Percentiles rank a stretch among this genome's conserved stretches.
These are phyloP conservation scores for Westerdykella ornata DNA, from an alignment of 2,329 filamentous ascomycete species.

Conservation along the genomic window DNA sequence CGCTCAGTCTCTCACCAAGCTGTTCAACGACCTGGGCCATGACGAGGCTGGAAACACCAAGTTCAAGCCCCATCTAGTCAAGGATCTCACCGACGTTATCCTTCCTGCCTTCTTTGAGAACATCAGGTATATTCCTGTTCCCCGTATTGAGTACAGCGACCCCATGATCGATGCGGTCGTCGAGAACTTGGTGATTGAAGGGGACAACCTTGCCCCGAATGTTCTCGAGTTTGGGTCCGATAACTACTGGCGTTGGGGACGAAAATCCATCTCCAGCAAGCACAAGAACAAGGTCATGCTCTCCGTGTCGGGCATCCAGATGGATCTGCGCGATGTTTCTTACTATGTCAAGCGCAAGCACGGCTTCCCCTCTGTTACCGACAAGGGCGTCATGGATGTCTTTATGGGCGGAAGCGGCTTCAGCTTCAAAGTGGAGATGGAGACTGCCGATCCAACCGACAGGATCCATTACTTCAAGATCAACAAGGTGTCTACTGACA, in stretches of 20 bases:
- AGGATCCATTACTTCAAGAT: conserved; percentile 87
- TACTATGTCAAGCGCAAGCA: conserved; percentile 95
- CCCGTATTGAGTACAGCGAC: conserved; percentile 88
- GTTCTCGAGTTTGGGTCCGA: conserved; percentile 80
- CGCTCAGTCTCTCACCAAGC: conserved; percentile 64
- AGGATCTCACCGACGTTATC: conserved; percentile 82
- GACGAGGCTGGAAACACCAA: conserved; percentile 74
- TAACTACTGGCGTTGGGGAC: conserved; percentile 92
- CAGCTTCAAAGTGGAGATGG: conserved; percentile 84
- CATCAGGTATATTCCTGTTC: conserved; percentile 83
- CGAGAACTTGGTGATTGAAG: conserved; percentile 92
- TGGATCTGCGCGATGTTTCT: conserved; percentile 71
- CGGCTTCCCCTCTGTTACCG: conserved; percentile 81
- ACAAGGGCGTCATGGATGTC: conserved; percentile 83
- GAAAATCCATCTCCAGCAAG: conserved; percentile 76
- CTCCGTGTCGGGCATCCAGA: conserved; percentile 82
- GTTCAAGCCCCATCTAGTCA: conserved; percentile 90
- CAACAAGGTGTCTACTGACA: conserved; percentile 75
- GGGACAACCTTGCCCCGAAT: conserved; percentile 94
- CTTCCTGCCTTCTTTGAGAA: conserved; percentile 76
- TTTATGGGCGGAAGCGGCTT: conserved; percentile 81
- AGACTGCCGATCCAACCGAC: conserved; percentile 70
- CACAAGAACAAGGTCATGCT: conserved; percentile 80
- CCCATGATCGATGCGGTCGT: conserved; percentile 77
- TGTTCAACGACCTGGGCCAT: conserved; percentile 86